A percentile compares a stretch with the other conserved stretches of the same genome.
Conservation (phyloP, 1,139 yeast species). For the Blastobotrys apis region DNA sequence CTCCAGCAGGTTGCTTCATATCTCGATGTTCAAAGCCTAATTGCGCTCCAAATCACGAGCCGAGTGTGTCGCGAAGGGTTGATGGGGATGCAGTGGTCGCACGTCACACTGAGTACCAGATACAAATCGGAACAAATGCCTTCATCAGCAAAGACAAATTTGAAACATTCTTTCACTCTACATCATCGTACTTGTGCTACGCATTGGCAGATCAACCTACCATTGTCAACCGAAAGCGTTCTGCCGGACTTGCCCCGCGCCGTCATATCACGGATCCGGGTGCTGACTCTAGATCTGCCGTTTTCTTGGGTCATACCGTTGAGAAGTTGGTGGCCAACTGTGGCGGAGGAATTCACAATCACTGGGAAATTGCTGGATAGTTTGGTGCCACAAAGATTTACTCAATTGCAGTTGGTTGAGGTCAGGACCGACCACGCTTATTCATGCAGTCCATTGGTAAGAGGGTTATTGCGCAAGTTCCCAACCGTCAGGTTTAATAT, state of each 20-base stretch:
- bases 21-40: background rate
- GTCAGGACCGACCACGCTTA: background rate
- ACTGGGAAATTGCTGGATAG: slow-evolving; percentile 1
- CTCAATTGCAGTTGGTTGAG: background rate
- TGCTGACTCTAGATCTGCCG: background rate
- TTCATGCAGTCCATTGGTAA: slow-evolving; percentile 1
- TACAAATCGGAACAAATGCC: slow-evolving; percentile 2
- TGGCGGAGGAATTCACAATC: background rate
- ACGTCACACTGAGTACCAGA: slow-evolving; percentile 1
- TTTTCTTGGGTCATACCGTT: background rate
- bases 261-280: background rate
- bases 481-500: background rate
- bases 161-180: background rate
- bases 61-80: background rate
- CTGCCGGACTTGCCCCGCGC: background rate
- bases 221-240: background rate
- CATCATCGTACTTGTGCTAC: background rate
- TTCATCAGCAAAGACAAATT: background rate
- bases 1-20: background rate
- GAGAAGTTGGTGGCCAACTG: slow-evolving; percentile 4
- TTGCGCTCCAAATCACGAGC: background rate
- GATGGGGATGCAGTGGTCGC: slow-evolving; percentile 2
- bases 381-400: background rate
- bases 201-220: background rate
- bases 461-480: background rate